Conservation (phyloP, 441 rosid species). For the Pelargonium hybrid region DNA sequence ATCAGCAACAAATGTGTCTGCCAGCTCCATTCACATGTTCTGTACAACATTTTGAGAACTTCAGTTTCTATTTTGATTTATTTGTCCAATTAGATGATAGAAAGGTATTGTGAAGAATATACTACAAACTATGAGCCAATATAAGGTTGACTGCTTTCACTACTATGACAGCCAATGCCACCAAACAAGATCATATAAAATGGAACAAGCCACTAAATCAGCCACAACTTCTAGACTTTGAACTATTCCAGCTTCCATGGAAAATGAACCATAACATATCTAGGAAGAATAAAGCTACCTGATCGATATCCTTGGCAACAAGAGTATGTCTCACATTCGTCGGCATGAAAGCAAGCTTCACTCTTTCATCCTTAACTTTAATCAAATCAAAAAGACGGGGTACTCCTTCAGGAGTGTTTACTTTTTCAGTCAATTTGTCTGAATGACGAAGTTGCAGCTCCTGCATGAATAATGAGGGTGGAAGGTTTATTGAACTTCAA, state of each 20-base stretch:
- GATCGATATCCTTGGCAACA: constrained; percentile 83
- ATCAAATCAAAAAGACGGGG: constrained; percentile 87
- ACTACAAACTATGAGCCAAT: background rate
- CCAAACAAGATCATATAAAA: background rate
- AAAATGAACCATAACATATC: background rate
- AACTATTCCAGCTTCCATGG: background rate
- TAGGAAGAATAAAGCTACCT: constrained; percentile 33
- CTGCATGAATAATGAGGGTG: constrained; percentile 31
- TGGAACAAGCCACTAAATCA: background rate
- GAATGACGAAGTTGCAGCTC: constrained; percentile 68
- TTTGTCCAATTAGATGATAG: background rate
- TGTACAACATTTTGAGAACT: background rate
- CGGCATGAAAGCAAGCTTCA: constrained; percentile 89
- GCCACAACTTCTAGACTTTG: background rate
- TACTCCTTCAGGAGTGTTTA: constrained; percentile 75
- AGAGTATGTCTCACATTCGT: constrained; percentile 57
- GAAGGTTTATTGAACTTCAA: background rate
- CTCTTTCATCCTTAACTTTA: constrained; percentile 73
- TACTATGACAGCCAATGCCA: constrained; percentile 2
- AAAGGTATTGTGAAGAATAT: background rate
- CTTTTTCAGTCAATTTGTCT: constrained; percentile 46
- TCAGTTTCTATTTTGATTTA: background rate
- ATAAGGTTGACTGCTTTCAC: background rate
- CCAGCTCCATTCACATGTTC: background rate
- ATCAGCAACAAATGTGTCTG: background rate